Conservation (phyloP, 768 basidiomycete species). For the Leccinellum luteum region DNA sequence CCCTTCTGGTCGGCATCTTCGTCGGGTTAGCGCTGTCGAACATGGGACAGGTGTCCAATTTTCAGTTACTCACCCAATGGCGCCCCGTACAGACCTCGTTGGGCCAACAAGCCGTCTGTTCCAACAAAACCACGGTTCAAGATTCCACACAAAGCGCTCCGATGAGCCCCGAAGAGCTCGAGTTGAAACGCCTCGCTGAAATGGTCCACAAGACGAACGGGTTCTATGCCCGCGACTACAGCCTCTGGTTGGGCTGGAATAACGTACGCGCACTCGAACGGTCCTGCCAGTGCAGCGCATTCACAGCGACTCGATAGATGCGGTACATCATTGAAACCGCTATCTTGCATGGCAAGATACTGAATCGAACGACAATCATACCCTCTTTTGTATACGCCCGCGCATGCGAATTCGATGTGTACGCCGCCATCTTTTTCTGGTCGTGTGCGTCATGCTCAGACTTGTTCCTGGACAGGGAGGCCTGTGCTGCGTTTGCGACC, state of each 20-base stretch:
- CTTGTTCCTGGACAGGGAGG: constrained; percentile 18
- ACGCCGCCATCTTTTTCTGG: not conserved
- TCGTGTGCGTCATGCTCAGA: not conserved
- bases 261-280: constrained; percentile 31
- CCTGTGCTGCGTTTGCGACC: constrained; percentile 39
- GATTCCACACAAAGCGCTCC: not conserved
- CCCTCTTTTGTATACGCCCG: constrained; percentile 48
- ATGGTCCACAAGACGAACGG: not conserved
- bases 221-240: constrained; percentile 39
- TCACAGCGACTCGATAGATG: constrained; percentile 29
- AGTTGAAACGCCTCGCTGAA: not conserved
- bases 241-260: constrained; percentile 48
- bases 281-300: not conserved
- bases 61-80: not conserved
- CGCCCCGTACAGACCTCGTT: not conserved
- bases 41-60: not conserved
- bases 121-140: not conserved
- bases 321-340: constrained; percentile 48
- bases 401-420: constrained; percentile 39
- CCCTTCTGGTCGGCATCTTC: not conserved
- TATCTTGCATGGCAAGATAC: constrained; percentile 39
- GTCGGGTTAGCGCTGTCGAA: not conserved
- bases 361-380: constrained; percentile 44
- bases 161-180: not conserved
- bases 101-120: not conserved